A percentile compares a stretch with the other conserved stretches of the same genome.
Conservation (phyloP, 371 early-diverging fungal genomes). For the Mortierella sp. region DNA sequence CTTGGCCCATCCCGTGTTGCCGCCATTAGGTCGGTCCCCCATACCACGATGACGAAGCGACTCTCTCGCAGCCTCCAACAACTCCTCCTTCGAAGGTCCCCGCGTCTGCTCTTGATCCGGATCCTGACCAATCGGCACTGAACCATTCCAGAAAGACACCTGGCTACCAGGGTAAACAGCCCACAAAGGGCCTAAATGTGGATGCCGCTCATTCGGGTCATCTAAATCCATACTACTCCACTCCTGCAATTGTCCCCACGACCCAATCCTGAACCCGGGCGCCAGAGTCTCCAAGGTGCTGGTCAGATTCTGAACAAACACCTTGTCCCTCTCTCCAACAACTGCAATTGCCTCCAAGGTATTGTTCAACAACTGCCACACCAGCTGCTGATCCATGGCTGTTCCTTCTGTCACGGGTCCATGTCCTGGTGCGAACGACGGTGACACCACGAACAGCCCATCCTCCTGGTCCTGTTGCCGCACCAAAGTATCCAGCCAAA, state of each 20-base stretch:
- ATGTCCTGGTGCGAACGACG: slow-evolving; percentile 50
- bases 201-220: slow-evolving; percentile 35
- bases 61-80: slow-evolving; percentile 31
- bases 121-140: neutral
- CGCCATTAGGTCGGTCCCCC: slow-evolving; percentile 14
- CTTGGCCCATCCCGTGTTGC: slow-evolving; percentile 45
- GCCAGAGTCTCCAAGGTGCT: slow-evolving; percentile 15
- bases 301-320: slow-evolving; percentile 50
- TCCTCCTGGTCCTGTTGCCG: neutral
- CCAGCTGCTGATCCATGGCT: slow-evolving; percentile 48
- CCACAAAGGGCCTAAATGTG: slow-evolving; percentile 44
- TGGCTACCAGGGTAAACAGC: slow-evolving; percentile 46
- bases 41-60: slow-evolving; percentile 20
- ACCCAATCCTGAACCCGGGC: slow-evolving; percentile 36
- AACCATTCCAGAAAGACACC: slow-evolving; percentile 17
- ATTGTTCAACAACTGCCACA: slow-evolving; percentile 46
- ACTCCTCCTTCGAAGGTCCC: slow-evolving; percentile 8
- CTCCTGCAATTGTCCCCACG: slow-evolving; percentile 46
- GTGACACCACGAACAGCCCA: slow-evolving; percentile 31
- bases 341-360: slow-evolving; percentile 39
- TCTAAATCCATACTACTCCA: slow-evolving; percentile 43
- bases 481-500: slow-evolving; percentile 51
- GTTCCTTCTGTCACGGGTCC: slow-evolving; percentile 46
- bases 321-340: slow-evolving; percentile 48
- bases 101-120: neutral